Conservation (phyloP, 305 asterid species). For the Fraxinus angustifolia region DNA sequence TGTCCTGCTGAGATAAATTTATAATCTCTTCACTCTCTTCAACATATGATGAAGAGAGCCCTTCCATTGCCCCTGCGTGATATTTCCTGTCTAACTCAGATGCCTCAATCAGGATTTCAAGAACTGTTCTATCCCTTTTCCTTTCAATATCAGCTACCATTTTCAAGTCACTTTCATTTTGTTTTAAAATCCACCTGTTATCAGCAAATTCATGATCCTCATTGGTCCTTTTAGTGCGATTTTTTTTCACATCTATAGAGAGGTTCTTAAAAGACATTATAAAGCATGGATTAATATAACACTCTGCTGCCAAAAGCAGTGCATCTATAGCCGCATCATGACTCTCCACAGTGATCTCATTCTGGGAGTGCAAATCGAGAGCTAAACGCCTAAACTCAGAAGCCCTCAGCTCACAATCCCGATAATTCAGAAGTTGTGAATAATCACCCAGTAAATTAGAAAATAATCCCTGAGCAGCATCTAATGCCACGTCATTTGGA, state of each 20-base stretch:
- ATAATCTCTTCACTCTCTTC: slow-evolving; percentile 57
- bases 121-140: slow-evolving; percentile 88
- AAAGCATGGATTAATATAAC: slow-evolving; percentile 85
- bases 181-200: slow-evolving; percentile 40
- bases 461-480: slow-evolving; percentile 38
- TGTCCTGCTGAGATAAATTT: slow-evolving; percentile 52
- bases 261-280: slow-evolving; percentile 52
- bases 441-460: slow-evolving; percentile 63
- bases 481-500: slow-evolving; percentile 25
- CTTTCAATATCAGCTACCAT: slow-evolving; percentile 75
- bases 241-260: slow-evolving; percentile 38
- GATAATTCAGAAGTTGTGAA: slow-evolving; percentile 68
- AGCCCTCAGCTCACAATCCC: slow-evolving; percentile 89
- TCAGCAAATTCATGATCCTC: slow-evolving; percentile 44
- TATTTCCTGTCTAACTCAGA: slow-evolving; percentile 71
- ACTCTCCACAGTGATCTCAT: slow-evolving; percentile 62
- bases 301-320: slow-evolving; percentile 94
- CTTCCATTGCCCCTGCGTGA: slow-evolving; percentile 35
- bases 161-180: slow-evolving; percentile 54
- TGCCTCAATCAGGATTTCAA: slow-evolving; percentile 89
- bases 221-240: slow-evolving; percentile 28
- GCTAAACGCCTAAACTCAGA: slow-evolving; percentile 90
- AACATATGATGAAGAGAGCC: slow-evolving; percentile 30
- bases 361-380: slow-evolving; percentile 66
- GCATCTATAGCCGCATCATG: slow-evolving; percentile 83